phyloP scores from a whole-genome alignment of 2,329 filamentous ascomycete species.

The Xylaria hypoxylon region DNA sequence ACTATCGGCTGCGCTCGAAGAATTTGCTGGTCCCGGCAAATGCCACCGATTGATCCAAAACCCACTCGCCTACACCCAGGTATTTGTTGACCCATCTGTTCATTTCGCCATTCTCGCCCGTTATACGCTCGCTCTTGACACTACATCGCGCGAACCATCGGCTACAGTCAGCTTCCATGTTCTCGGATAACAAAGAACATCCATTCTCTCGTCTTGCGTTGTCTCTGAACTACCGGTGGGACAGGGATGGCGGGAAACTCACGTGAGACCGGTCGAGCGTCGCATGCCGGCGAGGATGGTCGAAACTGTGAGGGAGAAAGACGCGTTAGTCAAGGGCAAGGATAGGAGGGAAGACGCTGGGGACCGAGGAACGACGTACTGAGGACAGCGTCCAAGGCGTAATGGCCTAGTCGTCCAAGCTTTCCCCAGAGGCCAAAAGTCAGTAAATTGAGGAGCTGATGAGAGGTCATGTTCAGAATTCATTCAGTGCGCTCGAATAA shows the following conservation, averaged over 20 bases:
- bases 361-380: constrained; percentile 65
- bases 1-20: constrained; percentile 88
- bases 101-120: constrained; percentile 83
- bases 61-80: constrained; percentile 93
- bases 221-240: neutral
- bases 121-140: constrained; percentile 86
- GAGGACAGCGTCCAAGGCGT: constrained; percentile 95
- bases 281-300: constrained; percentile 97
- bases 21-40: constrained; percentile 88
- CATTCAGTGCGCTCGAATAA: constrained; percentile 45
- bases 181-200: neutral
- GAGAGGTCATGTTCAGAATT: constrained; percentile 57
- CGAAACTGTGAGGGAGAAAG: constrained; percentile 72
- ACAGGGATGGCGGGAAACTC: constrained; percentile 61
- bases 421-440: constrained; percentile 77
- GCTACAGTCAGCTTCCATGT: constrained; percentile 23
- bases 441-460: constrained; percentile 73
- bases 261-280: constrained; percentile 97
- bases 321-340: constrained; percentile 24
- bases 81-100: constrained; percentile 94
- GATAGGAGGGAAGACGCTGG: neutral
- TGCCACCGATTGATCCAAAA: constrained; percentile 97
- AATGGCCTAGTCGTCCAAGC: constrained; percentile 93
- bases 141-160: constrained; percentile 67
- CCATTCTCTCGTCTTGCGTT: constrained; percentile 17